Base-by-base conservation (phyloP, 352 stramenopile species). In the Thalassiosira exigua region DNA sequence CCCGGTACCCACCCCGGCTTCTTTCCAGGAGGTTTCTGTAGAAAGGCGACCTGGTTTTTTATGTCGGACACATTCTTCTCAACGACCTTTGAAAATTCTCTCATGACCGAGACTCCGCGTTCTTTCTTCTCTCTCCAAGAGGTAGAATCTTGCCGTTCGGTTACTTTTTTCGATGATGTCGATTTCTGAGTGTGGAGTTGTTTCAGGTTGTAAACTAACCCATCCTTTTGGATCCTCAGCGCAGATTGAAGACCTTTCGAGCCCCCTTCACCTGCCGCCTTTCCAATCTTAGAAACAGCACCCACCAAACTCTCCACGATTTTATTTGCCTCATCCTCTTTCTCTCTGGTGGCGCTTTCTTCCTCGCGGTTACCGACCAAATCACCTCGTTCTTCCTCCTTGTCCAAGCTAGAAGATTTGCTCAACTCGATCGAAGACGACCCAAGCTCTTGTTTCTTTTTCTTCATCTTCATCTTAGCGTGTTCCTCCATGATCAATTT, bases 221-320 rank as follows among this genome's bases (percentile, higher is more conserved):
- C 72, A 30, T 87, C 58, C 29, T 84, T 82, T 53, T 92, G 85
- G 69, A 85, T 79, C 24, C 66, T 75, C 4, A 92, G 60, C 26
- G 74, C 83, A 11, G 60, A 67, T 24, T 86, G 64, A 9, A 91
- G 59, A 2, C 60, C 64, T 64, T 62, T 74, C 0, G 50, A 61
- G 19, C 79, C 73, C 7, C 87, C 85, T 30, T 82, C 53, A 60
- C 73, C 69, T 17, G 83, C 85, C 0, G 87, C 87, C 69, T 79
- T 77, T 14, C 88, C 81, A 30, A 92, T 54, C 30, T 79, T 65
- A 30, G 87, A 79, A 3, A 93, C 79, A 7, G 83, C 78, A 17
- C 81, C 60, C 12, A 93, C 69, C 57, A 93, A 78, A 17, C 87
- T 82, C 50, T 84, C 72, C 2, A 93, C 82, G 41, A 92, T 67